Percentiles rank a stretch among this genome's conserved stretches.
Conservation (phyloP, 2,329 filamentous ascomycete genomes). For the Colletotrichum higginsianum region DNA sequence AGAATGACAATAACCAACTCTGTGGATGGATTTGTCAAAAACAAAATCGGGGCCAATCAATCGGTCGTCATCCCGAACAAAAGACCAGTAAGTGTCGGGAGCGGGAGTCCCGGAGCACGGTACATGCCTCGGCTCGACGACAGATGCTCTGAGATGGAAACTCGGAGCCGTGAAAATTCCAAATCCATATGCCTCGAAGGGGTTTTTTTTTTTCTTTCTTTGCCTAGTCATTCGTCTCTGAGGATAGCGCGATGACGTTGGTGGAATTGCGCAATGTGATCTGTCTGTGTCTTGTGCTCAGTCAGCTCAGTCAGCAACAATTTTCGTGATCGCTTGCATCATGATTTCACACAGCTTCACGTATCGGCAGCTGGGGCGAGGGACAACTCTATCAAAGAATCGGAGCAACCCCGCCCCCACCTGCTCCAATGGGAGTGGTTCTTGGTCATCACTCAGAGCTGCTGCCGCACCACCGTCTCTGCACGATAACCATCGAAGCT, state of each 20-base stretch:
- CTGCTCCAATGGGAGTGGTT: slow-evolving; percentile 22
- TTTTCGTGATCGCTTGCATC: slow-evolving; percentile 35
- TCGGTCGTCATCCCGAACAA: not conserved
- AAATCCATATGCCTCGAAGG: not conserved
- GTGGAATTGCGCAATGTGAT: slow-evolving; percentile 23
- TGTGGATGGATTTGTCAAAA: not conserved
- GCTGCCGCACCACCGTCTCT: slow-evolving; percentile 5
- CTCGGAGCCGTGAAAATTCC: slow-evolving; percentile 10
- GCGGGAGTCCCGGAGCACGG: slow-evolving; percentile 21
- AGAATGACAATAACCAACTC: not conserved
- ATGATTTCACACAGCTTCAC: slow-evolving; percentile 29
- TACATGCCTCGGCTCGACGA: not conserved
- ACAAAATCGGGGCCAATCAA: not conserved
- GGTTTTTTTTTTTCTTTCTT: no score
- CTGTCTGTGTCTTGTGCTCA: slow-evolving; percentile 1
- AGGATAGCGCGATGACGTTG: not conserved
- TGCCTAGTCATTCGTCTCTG: not conserved
- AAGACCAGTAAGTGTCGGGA: not conserved
- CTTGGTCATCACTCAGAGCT: slow-evolving; percentile 22
- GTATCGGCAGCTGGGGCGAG: not conserved
- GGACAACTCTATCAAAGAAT: slow-evolving; percentile 2
- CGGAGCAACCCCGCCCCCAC: slow-evolving; percentile 36
- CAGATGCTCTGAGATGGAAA: slow-evolving; percentile 4
- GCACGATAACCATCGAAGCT: slow-evolving; percentile 7
- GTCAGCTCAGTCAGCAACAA: slow-evolving; percentile 36